Base-by-base conservation (phyloP, 371 early-diverging fungal species). In the Zopfochytrium polystomum region DNA sequence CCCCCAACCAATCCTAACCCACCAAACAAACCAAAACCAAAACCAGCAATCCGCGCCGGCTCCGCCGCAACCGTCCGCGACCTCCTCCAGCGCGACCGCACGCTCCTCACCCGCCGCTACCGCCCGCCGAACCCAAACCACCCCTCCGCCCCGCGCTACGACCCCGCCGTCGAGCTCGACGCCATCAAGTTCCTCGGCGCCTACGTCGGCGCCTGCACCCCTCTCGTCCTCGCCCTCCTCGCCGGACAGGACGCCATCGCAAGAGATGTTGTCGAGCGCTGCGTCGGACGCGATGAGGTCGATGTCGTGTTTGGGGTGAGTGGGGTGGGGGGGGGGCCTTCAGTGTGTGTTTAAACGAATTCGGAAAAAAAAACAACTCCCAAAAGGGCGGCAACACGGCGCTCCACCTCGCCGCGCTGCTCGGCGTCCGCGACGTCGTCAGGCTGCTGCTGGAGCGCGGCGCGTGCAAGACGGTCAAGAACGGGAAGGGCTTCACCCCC, bases 251-350 rank as follows among this genome's bases (percentile, higher is more conserved):
- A 87, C 55, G 54, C 60, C 0, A 76, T 85, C 35, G 86, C 87
- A 1, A 74, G 65, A 52, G 87, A 87, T 72, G 84, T 87, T 58
- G 44, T 84, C 27, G 87, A 87, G 58, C 30, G 81, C 52, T 3
- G 76, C 84, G 0, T 75, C 85, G 44, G 70, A 81, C 22, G 82
- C n/a, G n/a, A 85, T 64, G 72, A 73, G 63, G 59, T 72, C 67
- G 70, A 76, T 53, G 48, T 66, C 20, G 53, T 56, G n/a, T 78
- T 67, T 50, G 79, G 85, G 70, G 81, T 72, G 52, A 50, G 52
- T 26, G 15, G 20, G 55, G 31, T 52, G 5, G 13, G n/a, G n/a
- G n/a, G n/a, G n/a, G n/a, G n/a, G n/a, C 4, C 20, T 18, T n/a
- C 52, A 46, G 11, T 20, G 4, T 20, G 60, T 52, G 26, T 7